These are phyloP conservation scores for Capsella rubella DNA, from an alignment of 441 rosid species.

Conservation along the genomic window DNA sequence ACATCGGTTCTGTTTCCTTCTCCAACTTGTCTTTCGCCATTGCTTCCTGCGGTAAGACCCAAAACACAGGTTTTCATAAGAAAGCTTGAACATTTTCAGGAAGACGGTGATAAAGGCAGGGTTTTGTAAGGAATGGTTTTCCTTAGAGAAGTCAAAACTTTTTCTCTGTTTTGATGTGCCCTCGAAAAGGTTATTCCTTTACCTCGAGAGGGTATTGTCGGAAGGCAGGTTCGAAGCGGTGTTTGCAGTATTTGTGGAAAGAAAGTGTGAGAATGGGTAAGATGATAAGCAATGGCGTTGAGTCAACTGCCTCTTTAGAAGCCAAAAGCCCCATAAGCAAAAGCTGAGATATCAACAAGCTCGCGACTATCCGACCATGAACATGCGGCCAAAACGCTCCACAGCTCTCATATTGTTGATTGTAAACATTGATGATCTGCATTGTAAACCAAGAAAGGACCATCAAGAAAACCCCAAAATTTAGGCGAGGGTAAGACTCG, in stretches of 20 bases:
- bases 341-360: constrained; percentile 90
- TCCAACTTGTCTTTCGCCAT: constrained; percentile 82
- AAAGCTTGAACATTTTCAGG: neutral
- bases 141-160: neutral
- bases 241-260: constrained; percentile 93
- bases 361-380: constrained; percentile 82
- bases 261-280: constrained; percentile 82
- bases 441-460: constrained; percentile 13
- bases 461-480: neutral
- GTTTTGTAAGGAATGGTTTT: neutral
- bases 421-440: constrained; percentile 93
- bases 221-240: constrained; percentile 93
- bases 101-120: neutral
- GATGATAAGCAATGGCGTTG: constrained; percentile 82
- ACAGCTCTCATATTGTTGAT: constrained; percentile 89
- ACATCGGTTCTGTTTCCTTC: constrained; percentile 59
- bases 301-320: constrained; percentile 90
- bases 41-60: constrained; percentile 70
- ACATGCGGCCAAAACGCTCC: constrained; percentile 99
- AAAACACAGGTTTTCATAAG: neutral
- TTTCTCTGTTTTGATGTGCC: neutral
- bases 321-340: constrained; percentile 84
- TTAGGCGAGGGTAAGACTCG: neutral
- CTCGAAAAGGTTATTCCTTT: constrained; percentile 5
- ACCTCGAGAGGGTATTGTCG: constrained; percentile 91